phyloP scores from a whole-genome alignment of 2,329 filamentous ascomycete species.

The Aspergillus hiratsukae region DNA sequence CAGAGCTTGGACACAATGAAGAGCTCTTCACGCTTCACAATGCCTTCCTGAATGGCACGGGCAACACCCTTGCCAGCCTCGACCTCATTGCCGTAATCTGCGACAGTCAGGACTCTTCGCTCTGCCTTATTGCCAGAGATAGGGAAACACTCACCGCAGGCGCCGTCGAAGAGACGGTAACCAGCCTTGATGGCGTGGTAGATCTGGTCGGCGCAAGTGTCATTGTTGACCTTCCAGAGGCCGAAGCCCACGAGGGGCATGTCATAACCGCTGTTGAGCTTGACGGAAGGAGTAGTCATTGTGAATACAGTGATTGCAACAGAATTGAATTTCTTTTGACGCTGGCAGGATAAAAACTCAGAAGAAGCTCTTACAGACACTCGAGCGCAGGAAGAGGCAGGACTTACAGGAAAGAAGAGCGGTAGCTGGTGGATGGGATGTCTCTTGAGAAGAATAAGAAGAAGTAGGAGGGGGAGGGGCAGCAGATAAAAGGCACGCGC shows the following conservation, averaged over 20 bases:
- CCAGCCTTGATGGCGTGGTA: conserved; percentile 66
- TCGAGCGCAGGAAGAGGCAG: background rate
- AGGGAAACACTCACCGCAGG: no score
- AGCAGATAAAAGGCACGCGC: background rate
- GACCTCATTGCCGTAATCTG: conserved; percentile 79
- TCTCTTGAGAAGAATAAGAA: background rate
- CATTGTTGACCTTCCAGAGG: conserved; percentile 78
- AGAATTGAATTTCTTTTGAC: background rate
- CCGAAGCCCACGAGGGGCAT: conserved; percentile 45
- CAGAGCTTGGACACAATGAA: conserved; percentile 93
- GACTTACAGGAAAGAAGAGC: background rate
- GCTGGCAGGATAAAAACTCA: background rate
- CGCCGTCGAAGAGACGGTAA: conserved; percentile 59
- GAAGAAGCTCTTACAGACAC: background rate
- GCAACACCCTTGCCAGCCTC: conserved; percentile 72
- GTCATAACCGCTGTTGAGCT: conserved; percentile 26
- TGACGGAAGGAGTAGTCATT: conserved; percentile 8
- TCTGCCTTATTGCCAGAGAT: background rate
- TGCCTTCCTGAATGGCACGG: conserved; percentile 73
- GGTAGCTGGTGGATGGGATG: background rate
- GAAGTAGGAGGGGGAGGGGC: background rate
- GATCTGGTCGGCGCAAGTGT: conserved; percentile 67
- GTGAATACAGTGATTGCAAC: background rate
- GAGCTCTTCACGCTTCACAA: conserved; percentile 79
- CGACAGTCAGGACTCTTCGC: background rate